Base-by-base conservation (phyloP, 192 early-diverging fungal genomes). In the Podila minutissima region DNA sequence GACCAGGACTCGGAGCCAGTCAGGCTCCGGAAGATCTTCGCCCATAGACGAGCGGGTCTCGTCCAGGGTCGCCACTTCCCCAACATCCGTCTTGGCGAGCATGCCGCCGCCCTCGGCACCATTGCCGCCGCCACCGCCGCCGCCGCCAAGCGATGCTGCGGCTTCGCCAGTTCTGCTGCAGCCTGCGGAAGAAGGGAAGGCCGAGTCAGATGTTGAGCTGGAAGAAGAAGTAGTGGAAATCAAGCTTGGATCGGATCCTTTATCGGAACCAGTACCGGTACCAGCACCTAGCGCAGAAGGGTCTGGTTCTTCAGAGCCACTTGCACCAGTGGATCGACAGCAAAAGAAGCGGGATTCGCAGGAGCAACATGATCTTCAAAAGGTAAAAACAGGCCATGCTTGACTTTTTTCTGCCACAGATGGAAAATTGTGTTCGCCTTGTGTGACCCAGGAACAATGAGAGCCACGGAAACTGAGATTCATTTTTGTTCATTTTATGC, bases 351-450 rank as follows among this genome's bases (percentile, higher is more conserved):
- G 66, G 22, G 64, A 74, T 17, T 64, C 59, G 4, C 46, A 35
- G 38, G 13, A 49, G 15, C 69, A 71, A 28, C 24, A 69, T 17
- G 58, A 70, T 28, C 69, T 62, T 20, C 46, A 53, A 29, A 58
- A 51, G 57, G 53, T 55, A 55, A 24, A 24, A 55, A 46, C 41
- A 46, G 13, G 41, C 29, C 12, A 72, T 37, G 53, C 53, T 55
- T 55, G 9, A 1, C 35, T 55, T 55, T 53, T 53, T 55, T n/a
- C n/a, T 17, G 41, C 41, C 41, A 46, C 41, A 15, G 41, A 46
- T 15, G 41, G 41, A 46, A 46, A 46, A 46, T 6, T 6, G 38
- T 41, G 15, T 46, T 46, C 15, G 41, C 41, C 15, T 37, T 46
- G 41, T 46, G 41, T 46, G 41, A 46, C 41, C 41, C 41, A 46